Base-by-base conservation (phyloP, 495 filamentous ascomycete genomes). In the Mytilinidion resinicola region DNA sequence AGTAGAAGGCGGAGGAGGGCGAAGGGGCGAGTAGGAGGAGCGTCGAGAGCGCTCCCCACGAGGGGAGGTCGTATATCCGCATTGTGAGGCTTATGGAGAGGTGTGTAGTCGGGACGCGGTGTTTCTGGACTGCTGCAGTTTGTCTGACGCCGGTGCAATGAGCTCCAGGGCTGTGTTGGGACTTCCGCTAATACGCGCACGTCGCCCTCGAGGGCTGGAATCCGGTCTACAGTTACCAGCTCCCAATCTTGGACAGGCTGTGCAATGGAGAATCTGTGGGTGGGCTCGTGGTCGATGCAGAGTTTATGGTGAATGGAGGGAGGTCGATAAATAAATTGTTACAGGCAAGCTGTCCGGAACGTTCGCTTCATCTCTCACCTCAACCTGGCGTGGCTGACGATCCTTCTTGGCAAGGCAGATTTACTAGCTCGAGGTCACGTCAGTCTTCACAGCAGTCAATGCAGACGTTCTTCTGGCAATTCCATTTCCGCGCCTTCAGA, bases 1-100 rank as follows among this genome's bases (percentile, higher is more conserved):
- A 86, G 74, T 97, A 97, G 78, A 97, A 97, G 52, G 89, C 88
- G 5, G 85, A 74, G 17, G 86, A 78, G 35, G 88, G 72, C 4
- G 75, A 70, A 1, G 60, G 62, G 6, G 56, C 48, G 51, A 78
- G 63, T 4, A 71, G 54, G 21, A 68, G 62, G 21, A 67, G 53
- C 43, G 62, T 51, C 33, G 61, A 25, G 21, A 65, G 11, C 35
- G 51, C 59, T 46, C 52, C 54, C 34, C 39, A 60, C 34, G 42
- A 50, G 15, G 36, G 55, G 56, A 57, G 50, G 20, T 42, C 48
- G 51, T 57, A 62, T 36, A 64, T 51, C 35, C 56, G 50, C 69
- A 72, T 72, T n/a, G 34, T 46, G 38, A 19, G 5, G 33, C 20
- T 14, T 7, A 44, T 25, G 37, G 38, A 17, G 17, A 44, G 35